A percentile compares a stretch with the other conserved stretches of the same genome.
Evolutionary conservation across 306 rosid species (phyloP).

Genomic region (Erythrophleum fordii): DNA sequence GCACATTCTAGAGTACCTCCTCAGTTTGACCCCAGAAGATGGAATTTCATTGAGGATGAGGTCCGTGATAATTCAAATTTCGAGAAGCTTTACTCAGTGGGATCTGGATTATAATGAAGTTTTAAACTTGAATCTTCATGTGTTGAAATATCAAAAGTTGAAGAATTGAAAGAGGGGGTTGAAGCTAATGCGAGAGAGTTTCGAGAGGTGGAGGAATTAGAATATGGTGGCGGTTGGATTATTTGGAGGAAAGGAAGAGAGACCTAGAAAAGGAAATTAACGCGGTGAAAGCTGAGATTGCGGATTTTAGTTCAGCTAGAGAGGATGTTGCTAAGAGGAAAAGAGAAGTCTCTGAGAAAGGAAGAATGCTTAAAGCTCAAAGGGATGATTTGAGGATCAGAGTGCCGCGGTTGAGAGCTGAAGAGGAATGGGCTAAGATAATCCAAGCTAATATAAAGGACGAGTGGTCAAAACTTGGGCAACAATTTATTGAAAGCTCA

Average conservation of each 20-base stretch:
- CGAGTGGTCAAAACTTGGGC: background rate
- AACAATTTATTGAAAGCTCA: background rate
- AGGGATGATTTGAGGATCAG: conserved; percentile 33
- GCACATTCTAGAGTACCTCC: conserved; percentile 12
- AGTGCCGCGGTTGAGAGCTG: conserved; percentile 31
- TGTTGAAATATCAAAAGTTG: background rate
- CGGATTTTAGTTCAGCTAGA: conserved; percentile 1
- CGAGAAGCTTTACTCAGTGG: conserved; percentile 28
- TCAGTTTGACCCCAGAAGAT: conserved; percentile 32
- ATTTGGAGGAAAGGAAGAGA: conserved; percentile 34
- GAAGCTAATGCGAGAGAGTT: conserved; percentile 34
- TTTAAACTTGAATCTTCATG: conserved; percentile 31
- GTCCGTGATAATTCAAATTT: conserved; percentile 14
- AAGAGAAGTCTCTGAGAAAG: conserved; percentile 18
- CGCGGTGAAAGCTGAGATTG: conserved; percentile 34
- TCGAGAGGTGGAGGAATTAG: conserved; percentile 14
- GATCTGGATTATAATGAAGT: conserved; percentile 28
- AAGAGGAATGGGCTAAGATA: conserved; percentile 33
- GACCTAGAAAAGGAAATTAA: conserved; percentile 39
- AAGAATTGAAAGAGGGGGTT: conserved; percentile 22
- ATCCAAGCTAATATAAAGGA: conserved; percentile 1
- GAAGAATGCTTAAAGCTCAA: conserved; percentile 13
- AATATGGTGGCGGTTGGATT: background rate
- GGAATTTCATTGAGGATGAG: conserved; percentile 33
- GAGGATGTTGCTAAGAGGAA: conserved; percentile 29